These are phyloP conservation scores for Penicillium silybi DNA, from an alignment of 495 filamentous ascomycete genomes.

Conservation along the genomic window DNA sequence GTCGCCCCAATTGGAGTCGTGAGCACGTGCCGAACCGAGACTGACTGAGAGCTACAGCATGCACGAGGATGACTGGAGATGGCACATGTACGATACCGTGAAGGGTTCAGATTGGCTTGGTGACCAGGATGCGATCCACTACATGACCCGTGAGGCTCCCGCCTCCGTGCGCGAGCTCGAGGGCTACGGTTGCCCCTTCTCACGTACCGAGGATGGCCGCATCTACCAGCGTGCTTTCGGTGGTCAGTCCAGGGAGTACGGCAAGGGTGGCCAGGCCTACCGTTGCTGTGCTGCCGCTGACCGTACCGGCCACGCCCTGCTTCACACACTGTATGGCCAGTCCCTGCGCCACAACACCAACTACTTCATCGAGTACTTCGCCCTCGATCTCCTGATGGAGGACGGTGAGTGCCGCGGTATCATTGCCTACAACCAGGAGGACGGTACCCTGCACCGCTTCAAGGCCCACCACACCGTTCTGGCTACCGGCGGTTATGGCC, in stretches of 20 bases:
- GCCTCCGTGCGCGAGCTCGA: constrained; percentile 90
- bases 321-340: constrained; percentile 98
- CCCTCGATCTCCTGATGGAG: constrained; percentile 93
- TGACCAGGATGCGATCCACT: constrained; percentile 98
- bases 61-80: constrained; percentile 94
- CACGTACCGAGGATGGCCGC: constrained; percentile 91
- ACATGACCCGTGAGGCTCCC: constrained; percentile 96
- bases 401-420: constrained; percentile 94
- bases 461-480: constrained; percentile 92
- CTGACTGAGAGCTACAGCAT: constrained; percentile 47
- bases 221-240: constrained; percentile 99
- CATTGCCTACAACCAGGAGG: constrained; percentile 95
- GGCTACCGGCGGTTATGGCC: constrained; percentile 93
- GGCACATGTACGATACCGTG: constrained; percentile 99
- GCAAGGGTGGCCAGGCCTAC: constrained; percentile 96
- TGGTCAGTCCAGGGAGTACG: constrained; percentile 91
- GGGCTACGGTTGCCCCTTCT: constrained; percentile 97
- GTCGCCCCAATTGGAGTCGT: constrained; percentile 11
- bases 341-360: constrained; percentile 95
- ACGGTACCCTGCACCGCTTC: constrained; percentile 95
- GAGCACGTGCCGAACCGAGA: constrained; percentile 1
- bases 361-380: constrained; percentile 99
- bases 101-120: constrained; percentile 98
- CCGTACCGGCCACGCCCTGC: constrained; percentile 90
- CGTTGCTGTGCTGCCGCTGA: constrained; percentile 93